Evolutionary conservation across 2,329 filamentous ascomycete species (phyloP), one percentile per base, ranked within the genome.

Genomic region (Colletotrichum phormii): DNA sequence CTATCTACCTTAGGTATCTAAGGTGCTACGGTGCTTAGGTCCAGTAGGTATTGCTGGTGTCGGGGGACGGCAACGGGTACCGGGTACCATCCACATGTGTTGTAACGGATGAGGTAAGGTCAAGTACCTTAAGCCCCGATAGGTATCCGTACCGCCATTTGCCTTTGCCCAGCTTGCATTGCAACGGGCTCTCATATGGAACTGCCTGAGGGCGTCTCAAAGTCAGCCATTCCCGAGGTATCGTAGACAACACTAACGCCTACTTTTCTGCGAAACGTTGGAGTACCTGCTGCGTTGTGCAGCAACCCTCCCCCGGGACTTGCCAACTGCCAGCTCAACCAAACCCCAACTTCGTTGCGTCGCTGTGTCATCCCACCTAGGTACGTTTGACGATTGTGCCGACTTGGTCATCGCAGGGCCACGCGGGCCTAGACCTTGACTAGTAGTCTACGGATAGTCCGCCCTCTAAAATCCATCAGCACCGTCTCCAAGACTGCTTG

Each of bases 301-400:
- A 64, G 61, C 18, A 33, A n/a, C 37, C 18, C 15, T 15, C 35
- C 13, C 18, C 59, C 46, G 31, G 53, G 42, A 62, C 42, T 64
- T 69, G 33, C 26, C 42, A 37, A 69, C 58, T 49, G 51, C 60
- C 65, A 60, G 31, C 66, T 46, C 42, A 54, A 57, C 66, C 31
- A 31, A 59, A 37, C 51, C 66, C 31, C 37, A 59, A 37, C 51
- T 18, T 49, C 65, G 58, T 24, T 64, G 61, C 22, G 18, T 49
- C 24, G 49, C 66, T 71, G 68, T 66, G 71, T 73, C 66, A 73
- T 73, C 67, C 31, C 35, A 46, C 67, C 58, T 46, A 49, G 46
- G 66, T 73, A 49, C 55, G 66, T 71, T 73, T 70, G 71, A 71
- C 55, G 49, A 65, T 65, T 65, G 53, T 42, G 57, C 61, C 49